These are phyloP conservation scores for Babesia sp. DNA, from an alignment of 169 alveolate genomes.

Conservation along the genomic window DNA sequence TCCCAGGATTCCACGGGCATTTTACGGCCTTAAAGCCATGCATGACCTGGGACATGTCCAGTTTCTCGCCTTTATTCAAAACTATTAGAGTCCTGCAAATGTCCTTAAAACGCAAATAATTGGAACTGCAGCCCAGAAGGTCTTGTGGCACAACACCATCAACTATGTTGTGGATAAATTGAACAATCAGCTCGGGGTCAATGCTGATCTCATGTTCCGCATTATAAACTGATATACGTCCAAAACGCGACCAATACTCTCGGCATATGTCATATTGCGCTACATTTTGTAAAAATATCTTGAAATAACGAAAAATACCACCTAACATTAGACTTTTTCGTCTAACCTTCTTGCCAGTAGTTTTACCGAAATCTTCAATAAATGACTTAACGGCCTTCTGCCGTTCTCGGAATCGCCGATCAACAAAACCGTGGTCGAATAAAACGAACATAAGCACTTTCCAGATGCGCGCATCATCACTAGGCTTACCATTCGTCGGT, in stretches of 20 bases:
- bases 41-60: slow-evolving; percentile 61
- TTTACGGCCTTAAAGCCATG: slow-evolving; percentile 32
- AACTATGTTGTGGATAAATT: slow-evolving; percentile 10
- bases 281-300: background rate
- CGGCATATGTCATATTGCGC: background rate
- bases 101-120: slow-evolving; percentile 19
- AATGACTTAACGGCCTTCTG: slow-evolving; percentile 2
- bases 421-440: slow-evolving; percentile 15
- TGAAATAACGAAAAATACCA: slow-evolving; percentile 28
- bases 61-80: slow-evolving; percentile 59
- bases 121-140: slow-evolving; percentile 38
- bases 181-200: background rate
- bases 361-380: background rate
- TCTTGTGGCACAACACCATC: slow-evolving; percentile 9
- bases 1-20: slow-evolving; percentile 27
- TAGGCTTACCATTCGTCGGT: background rate
- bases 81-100: slow-evolving; percentile 44
- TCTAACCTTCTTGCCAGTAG: background rate
- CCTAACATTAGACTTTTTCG: slow-evolving; percentile 9
- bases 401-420: slow-evolving; percentile 13
- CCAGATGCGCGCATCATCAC: background rate
- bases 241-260: slow-evolving; percentile 18
- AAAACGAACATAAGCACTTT: slow-evolving; percentile 6
- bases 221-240: background rate
- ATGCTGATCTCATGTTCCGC: background rate